phyloP scores from a whole-genome alignment of 108 stramenopile species.

The Licmophora abbreviata region DNA sequence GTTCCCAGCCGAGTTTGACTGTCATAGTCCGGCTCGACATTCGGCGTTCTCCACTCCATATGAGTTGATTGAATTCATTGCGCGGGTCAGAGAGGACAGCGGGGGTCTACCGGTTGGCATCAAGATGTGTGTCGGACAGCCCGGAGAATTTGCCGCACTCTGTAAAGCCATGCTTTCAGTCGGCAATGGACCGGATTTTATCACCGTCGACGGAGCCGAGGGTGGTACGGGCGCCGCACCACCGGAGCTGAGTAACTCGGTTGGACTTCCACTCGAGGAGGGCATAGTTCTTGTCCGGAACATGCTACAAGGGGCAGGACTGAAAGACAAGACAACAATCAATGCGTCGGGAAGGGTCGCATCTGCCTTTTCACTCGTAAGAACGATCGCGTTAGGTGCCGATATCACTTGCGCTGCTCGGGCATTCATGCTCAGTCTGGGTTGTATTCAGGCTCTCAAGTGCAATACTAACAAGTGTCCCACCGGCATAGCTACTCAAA shows the following conservation, averaged over 20 bases:
- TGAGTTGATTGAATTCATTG: constrained; percentile 66
- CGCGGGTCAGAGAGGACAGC: constrained; percentile 47
- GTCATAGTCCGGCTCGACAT: constrained; percentile 71
- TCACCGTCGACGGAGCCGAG: constrained; percentile 77
- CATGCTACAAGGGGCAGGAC: constrained; percentile 62
- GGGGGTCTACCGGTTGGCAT: constrained; percentile 81
- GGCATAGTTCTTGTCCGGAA: constrained; percentile 61
- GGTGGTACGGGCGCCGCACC: constrained; percentile 92
- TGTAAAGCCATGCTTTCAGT: constrained; percentile 56
- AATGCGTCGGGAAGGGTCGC: constrained; percentile 73
- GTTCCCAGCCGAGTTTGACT: constrained; percentile 51
- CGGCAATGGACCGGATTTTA: constrained; percentile 63
- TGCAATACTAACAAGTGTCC: constrained; percentile 88
- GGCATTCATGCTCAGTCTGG: constrained; percentile 71
- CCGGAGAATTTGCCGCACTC: constrained; percentile 47
- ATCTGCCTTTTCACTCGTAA: constrained; percentile 64
- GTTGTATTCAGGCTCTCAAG: constrained; percentile 88
- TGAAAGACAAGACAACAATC: constrained; percentile 56
- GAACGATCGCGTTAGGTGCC: constrained; percentile 71
- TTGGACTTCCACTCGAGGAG: constrained; percentile 76
- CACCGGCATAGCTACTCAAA: constrained; percentile 80
- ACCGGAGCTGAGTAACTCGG: constrained; percentile 71
- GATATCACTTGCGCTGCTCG: constrained; percentile 77
- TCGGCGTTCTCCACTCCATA: constrained; percentile 63
- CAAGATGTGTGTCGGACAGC: constrained; percentile 78